phyloP scores from a whole-genome alignment of 768 basidiomycete genomes.

The Cystoderma amianthinum region DNA sequence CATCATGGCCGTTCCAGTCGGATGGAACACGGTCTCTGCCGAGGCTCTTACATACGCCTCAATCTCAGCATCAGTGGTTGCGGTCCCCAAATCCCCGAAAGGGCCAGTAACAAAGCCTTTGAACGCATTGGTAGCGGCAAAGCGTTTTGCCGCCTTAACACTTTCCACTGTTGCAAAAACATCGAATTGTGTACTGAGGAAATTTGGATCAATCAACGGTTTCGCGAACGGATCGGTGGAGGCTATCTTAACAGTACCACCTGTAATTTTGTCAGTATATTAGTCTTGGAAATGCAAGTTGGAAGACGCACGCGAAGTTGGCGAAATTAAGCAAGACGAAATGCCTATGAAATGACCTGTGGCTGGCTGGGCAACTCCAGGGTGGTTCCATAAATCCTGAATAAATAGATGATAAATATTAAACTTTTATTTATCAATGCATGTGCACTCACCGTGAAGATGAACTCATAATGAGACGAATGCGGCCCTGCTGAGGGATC shows the following conservation, averaged over 20 bases:
- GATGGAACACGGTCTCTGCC: conserved; percentile 15
- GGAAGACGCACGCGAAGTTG: conserved; percentile 13
- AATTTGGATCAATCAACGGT: conserved; percentile 40
- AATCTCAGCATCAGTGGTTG: conserved; percentile 15
- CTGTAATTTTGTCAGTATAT: conserved; percentile 7
- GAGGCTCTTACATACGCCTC: conserved; percentile 11
- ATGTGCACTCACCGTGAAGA: not conserved
- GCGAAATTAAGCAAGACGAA: conserved; percentile 7
- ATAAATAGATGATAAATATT: not conserved
- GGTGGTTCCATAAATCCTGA: not conserved
- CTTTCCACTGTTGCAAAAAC: conserved; percentile 15
- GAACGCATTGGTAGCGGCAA: conserved; percentile 16
- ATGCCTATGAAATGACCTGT: conserved; percentile 11
- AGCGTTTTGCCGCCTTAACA: conserved; percentile 9
- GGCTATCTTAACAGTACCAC: conserved; percentile 22
- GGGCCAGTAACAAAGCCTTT: conserved; percentile 15
- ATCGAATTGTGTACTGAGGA: conserved; percentile 25
- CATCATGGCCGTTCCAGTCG: conserved; percentile 21
- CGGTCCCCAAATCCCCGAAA: conserved; percentile 7
- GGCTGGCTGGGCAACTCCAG: conserved; percentile 1
- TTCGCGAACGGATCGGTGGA: conserved; percentile 33
- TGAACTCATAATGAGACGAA: not conserved
- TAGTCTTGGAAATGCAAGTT: not conserved
- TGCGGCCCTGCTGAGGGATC: not conserved
- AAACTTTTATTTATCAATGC: not conserved